Evolutionary conservation across 2,329 filamentous ascomycete species (phyloP).

Genomic region (Parascedosporium putredinis): DNA sequence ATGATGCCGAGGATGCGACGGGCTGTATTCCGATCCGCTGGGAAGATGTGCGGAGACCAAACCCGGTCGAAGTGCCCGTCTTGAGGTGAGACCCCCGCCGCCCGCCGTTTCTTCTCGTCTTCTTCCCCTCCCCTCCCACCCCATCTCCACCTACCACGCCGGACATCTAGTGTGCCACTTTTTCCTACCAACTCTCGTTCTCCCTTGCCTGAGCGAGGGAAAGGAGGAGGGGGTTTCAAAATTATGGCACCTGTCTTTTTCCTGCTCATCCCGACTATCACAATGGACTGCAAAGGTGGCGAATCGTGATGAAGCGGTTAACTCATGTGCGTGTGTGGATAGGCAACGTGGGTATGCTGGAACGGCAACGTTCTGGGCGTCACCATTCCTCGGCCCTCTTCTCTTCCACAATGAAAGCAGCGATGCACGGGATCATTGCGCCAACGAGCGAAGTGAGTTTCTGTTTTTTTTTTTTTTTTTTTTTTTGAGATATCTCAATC

Average conservation of each 20-base stretch:
- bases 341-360: conserved; percentile 1
- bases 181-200: no score
- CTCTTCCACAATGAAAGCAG: conserved; percentile 66
- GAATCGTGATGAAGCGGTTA: no score
- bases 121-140: background rate
- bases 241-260: no score
- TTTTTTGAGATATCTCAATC: no score
- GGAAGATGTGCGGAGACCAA: background rate
- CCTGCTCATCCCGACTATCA: no score
- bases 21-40: background rate
- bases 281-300: no score
- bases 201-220: no score
- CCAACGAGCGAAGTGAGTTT: conserved; percentile 58
- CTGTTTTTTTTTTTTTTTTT: background rate
- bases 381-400: conserved; percentile 55
- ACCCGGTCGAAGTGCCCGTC: background rate
- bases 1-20: background rate
- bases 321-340: no score
- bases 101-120: background rate
- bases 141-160: background rate
- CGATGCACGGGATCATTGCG: conserved; percentile 68
- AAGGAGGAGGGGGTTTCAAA: no score
- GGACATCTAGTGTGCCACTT: no score
- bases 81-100: background rate
- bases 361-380: conserved; percentile 38